Base-by-base conservation (phyloP, 352 stramenopile species). In the Sclerospora graminicola region DNA sequence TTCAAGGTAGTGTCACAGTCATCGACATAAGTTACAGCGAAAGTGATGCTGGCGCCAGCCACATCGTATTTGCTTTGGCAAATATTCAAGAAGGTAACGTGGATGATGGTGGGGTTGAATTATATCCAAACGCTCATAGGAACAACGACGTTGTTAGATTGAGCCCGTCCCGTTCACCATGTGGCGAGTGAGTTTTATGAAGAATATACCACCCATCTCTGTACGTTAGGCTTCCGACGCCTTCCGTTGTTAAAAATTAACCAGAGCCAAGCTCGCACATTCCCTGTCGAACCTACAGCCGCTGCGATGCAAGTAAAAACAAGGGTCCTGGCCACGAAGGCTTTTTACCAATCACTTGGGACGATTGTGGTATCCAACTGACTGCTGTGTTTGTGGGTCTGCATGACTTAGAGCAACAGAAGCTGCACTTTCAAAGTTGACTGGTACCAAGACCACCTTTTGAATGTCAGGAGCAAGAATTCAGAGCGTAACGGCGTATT, bases 141-240 rank as follows among this genome's bases (percentile, higher is more conserved):
- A n/a, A n/a, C n/a, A n/a, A n/a, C n/a, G n/a, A n/a, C n/a, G n/a
- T n/a, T n/a, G n/a, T n/a, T n/a, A n/a, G n/a, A n/a, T n/a, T n/a
- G n/a, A n/a, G n/a, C n/a, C n/a, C n/a, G n/a, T n/a, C n/a, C n/a
- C n/a, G n/a, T n/a, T n/a, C n/a, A n/a, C n/a, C n/a, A n/a, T n/a
- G 77, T 91, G 6, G 71, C 70, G 2, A 70, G 78, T 20, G 67
- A 66, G 8, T 91, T 89, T 38, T 84, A 77, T 21, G 54, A 86
- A 5, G 63, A 84, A 51, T 91, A 80, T 26, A 64, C 68, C 0
- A 35, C 66, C 1, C 71, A 86, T 42, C 55, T 89, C 15, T 52
- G 60, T 11, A 63, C 63, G 0, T 43, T 90, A 1, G 79, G 73
- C n/a, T 90, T 90, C 39, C 62, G 61, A 7, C 74, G 75, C 19